These are phyloP conservation scores for Metarhizium humberi DNA, from an alignment of 2,329 filamentous ascomycete genomes.

Conservation along the genomic window DNA sequence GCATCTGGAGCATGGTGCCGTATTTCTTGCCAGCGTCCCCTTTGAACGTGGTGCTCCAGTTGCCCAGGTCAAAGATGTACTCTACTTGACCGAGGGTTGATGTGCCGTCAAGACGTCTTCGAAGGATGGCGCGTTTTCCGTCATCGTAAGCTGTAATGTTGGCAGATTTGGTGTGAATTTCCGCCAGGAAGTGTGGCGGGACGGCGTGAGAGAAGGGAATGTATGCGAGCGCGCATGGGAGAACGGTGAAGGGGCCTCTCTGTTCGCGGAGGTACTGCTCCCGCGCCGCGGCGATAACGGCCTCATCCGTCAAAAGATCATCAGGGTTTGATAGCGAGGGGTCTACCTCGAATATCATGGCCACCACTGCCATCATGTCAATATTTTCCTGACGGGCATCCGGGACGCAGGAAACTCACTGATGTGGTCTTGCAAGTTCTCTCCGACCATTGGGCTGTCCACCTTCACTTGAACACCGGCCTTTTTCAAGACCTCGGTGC, in stretches of 20 bases:
- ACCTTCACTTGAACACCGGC: constrained; percentile 29
- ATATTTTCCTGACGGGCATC: constrained; percentile 3
- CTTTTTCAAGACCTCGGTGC: constrained; percentile 23
- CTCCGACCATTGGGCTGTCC: constrained; percentile 34
- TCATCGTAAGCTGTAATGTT: constrained; percentile 10
- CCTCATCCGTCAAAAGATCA: constrained; percentile 23
- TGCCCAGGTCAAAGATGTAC: constrained; percentile 38
- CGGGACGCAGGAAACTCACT: constrained; percentile 12
- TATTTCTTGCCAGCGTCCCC: constrained; percentile 30
- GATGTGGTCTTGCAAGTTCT: constrained; percentile 39
- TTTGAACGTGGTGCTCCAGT: constrained; percentile 31
- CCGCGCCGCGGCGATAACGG: constrained; percentile 19
- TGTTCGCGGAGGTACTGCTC: constrained; percentile 21
- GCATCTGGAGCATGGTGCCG: constrained; percentile 36
- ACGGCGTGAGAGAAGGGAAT: constrained; percentile 28
- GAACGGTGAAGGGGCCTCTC: constrained; percentile 27
- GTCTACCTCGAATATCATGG: constrained; percentile 36
- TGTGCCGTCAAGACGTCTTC: constrained; percentile 21
- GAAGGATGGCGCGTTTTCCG: constrained; percentile 19
- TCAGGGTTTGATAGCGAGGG: constrained; percentile 29
- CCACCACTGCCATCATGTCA: constrained; percentile 23
- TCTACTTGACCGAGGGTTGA: constrained; percentile 34
- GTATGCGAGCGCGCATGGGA: constrained; percentile 33
- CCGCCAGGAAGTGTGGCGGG: constrained; percentile 12
- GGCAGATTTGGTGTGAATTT: constrained; percentile 12